A percentile compares a stretch with the other conserved stretches of the same genome.
Conservation (phyloP, 495 filamentous ascomycete genomes). For the Lasiosphaeriaceae sp. region DNA sequence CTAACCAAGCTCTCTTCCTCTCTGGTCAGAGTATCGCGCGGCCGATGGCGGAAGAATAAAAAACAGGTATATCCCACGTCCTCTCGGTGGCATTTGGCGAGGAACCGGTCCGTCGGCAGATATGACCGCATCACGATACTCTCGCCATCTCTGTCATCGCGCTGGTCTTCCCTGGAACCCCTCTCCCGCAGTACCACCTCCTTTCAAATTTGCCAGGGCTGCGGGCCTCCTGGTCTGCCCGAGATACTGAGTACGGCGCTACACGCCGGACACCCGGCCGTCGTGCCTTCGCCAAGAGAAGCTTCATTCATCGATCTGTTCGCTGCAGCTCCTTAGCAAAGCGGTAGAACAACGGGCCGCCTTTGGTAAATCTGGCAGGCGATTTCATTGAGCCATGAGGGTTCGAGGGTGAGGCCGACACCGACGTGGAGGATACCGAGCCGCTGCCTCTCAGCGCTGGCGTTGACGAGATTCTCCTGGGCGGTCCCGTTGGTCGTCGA, state of each 20-base stretch:
- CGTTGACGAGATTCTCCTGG: constrained; percentile 25
- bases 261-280: constrained; percentile 20
- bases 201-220: constrained; percentile 29
- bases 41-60: constrained; percentile 22
- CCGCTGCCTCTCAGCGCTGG: constrained; percentile 15
- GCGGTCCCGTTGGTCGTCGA: constrained; percentile 15
- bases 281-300: neutral
- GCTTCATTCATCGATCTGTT: constrained; percentile 1
- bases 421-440: neutral
- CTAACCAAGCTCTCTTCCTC: constrained; percentile 24
- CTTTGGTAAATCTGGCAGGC: neutral
- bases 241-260: constrained; percentile 2
- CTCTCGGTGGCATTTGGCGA: constrained; percentile 31
- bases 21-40: constrained; percentile 28
- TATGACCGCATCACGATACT: constrained; percentile 23
- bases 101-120: constrained; percentile 28
- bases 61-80: constrained; percentile 29
- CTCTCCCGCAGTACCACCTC: constrained; percentile 16
- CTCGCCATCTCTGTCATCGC: constrained; percentile 5
- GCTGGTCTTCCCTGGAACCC: neutral
- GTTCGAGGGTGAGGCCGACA: neutral
- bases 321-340: constrained; percentile 26
- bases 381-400: constrained; percentile 3
- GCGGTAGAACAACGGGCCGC: constrained; percentile 26
- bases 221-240: neutral